A percentile compares a stretch with the other conserved stretches of the same genome.
These are phyloP conservation scores for Salix viminalis DNA, from an alignment of 345 rosid genomes.

Conservation along the genomic window DNA sequence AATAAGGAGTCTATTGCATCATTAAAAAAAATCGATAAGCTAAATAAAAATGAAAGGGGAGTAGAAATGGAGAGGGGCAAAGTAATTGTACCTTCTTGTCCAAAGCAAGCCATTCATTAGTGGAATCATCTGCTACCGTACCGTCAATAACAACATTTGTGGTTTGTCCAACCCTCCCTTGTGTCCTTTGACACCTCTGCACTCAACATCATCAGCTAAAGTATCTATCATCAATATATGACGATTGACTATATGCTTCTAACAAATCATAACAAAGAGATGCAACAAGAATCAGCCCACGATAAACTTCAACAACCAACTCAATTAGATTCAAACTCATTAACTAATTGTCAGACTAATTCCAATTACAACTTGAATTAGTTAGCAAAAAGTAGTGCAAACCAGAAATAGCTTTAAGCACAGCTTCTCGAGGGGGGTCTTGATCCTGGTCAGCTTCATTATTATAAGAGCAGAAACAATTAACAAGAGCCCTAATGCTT, in stretches of 20 bases:
- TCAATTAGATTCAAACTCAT: too few species aligned
- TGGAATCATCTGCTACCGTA: slow-evolving; percentile 83
- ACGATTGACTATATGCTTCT: neutral
- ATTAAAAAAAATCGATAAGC: neutral
- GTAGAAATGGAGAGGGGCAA: neutral
- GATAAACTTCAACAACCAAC: too few species aligned
- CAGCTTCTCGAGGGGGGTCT: slow-evolving; percentile 89
- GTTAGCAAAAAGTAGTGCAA: neutral
- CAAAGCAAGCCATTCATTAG: slow-evolving; percentile 82
- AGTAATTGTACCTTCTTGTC: slow-evolving; percentile 71
- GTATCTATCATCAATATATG: neutral
- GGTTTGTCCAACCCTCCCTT: slow-evolving; percentile 93
- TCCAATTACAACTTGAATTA: neutral
- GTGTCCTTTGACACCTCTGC: slow-evolving; percentile 87
- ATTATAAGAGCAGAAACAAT: slow-evolving; percentile 32
- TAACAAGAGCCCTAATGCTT: slow-evolving; percentile 34
- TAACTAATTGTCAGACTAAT: neutral
- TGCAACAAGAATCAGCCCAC: neutral
- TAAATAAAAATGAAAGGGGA: neutral
- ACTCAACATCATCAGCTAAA: slow-evolving; percentile 13
- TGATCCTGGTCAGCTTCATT: slow-evolving; percentile 49
- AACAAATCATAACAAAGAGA: neutral
- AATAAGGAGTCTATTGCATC: neutral
- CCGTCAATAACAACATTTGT: slow-evolving; percentile 93
- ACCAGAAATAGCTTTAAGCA: slow-evolving; percentile 97